Evolutionary conservation across 495 filamentous ascomycete species (phyloP), one percentile per base, ranked within the genome.

Genomic region (Aspergillus incahuasiensis): DNA sequence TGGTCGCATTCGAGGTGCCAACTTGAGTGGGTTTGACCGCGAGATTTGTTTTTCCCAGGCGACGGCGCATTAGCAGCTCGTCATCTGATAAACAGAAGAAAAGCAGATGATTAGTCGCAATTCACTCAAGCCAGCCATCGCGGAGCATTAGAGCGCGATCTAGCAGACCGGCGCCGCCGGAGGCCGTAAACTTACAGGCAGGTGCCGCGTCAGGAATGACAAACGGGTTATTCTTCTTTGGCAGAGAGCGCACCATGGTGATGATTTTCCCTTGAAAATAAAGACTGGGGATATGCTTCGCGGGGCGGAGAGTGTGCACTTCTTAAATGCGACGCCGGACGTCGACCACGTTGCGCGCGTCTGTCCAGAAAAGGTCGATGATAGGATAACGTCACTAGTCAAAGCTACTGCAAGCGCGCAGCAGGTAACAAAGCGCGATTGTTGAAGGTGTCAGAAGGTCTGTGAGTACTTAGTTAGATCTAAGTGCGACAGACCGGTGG

Each of bases 11-110:
- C 57, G 78, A 75, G 41, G 82, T 77, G 66, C 84, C 78, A 55
- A 85, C 68, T 67, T 87, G 72, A 61, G 82, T 78, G 64, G 82
- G 79, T 72, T 90, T 92, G n/a, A 90, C 86, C 15, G 85, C 81
- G 52, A 97, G 79, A 68, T 95, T 85, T 6, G 94, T 97, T 74
- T 95, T 91, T 38, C 94, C 95, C 22, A 97, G 79, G 48, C 91
- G 86, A 63, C 94, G 88, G 65, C 90, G 86, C 65, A 83, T 75
- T 58, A 95, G 85, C 42, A 98, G 87, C 53, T 91, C 86, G 57
- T 85, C 78, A 74, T 91, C 91, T 96, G 65, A 32, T 30, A 50
- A 30, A 38, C 40, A 38, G 39, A 25, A 25, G 45, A 55, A 19
- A 53, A 30, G 25, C 50, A 18, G 6, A 19, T 19, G 18, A 64